phyloP scores from a whole-genome alignment of 148 eudicot species.

The Rhododendron vialii region DNA sequence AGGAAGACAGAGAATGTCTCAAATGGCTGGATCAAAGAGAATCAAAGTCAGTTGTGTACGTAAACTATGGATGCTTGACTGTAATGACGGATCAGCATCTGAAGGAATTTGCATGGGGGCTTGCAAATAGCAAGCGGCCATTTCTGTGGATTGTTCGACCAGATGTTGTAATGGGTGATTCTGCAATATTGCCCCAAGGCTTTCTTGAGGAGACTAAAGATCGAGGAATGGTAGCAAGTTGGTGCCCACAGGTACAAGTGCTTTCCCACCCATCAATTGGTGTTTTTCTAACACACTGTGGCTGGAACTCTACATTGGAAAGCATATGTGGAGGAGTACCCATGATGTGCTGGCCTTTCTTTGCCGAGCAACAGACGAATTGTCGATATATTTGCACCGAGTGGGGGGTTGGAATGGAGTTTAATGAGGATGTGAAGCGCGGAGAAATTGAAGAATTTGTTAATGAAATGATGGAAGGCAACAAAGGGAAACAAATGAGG shows the following conservation, averaged over 20 bases:
- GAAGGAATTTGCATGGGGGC: slow-evolving; percentile 6
- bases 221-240: not conserved
- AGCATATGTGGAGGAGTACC: not conserved
- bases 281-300: not conserved
- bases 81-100: not conserved
- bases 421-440: slow-evolving; percentile 1
- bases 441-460: not conserved
- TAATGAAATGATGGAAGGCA: not conserved
- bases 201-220: not conserved
- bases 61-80: not conserved
- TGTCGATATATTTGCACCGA: not conserved
- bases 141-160: not conserved
- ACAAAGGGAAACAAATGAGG: not conserved
- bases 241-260: not conserved
- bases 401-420: not conserved
- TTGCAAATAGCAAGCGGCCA: not conserved
- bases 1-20: not conserved
- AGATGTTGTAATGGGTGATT: not conserved
- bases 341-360: slow-evolving; percentile 2
- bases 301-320: not conserved
- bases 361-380: not conserved
- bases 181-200: not conserved
- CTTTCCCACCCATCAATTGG: not conserved
- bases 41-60: not conserved
- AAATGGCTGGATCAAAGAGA: not conserved